These are phyloP conservation scores for Tetrahymena borealis DNA, from an alignment of 73 alveolate species.

Conservation along the genomic window DNA sequence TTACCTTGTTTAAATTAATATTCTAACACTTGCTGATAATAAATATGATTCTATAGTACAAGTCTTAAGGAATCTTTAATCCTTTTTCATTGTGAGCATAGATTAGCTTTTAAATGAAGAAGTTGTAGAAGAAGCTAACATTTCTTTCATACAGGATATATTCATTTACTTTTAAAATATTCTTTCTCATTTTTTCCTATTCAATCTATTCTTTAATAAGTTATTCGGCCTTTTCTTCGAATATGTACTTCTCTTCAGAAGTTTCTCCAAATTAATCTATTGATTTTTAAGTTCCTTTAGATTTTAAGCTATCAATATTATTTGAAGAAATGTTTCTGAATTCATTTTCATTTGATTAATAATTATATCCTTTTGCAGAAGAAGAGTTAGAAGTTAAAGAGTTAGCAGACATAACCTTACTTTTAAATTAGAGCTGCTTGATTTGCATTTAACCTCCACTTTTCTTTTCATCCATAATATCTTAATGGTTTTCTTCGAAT, in stretches of 20 bases:
- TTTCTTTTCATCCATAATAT: not conserved
- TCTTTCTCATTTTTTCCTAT: slow-evolving; percentile 31
- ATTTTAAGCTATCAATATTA: not conserved
- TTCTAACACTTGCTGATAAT: slow-evolving; percentile 26
- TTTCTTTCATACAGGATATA: slow-evolving; percentile 41
- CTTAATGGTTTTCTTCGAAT: not conserved
- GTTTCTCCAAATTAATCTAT: not conserved
- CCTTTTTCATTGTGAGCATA: not conserved
- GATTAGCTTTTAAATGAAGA: slow-evolving; percentile 20
- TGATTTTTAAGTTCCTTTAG: not conserved
- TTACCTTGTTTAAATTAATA: slow-evolving; percentile 29
- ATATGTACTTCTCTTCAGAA: not conserved
- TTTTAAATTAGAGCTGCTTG: not conserved
- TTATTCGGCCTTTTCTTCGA: not conserved
- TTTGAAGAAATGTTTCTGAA: not conserved
- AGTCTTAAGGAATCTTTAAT: slow-evolving; percentile 2
- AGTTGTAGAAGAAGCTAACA: slow-evolving; percentile 29
- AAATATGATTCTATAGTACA: slow-evolving; percentile 24
- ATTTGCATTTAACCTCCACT: not conserved
- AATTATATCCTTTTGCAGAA: no score
- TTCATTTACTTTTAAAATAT: slow-evolving; percentile 30
- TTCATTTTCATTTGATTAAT: not conserved
- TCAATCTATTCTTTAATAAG: not conserved
- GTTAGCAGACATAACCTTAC: not conserved
- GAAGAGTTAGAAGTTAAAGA: no score